These are phyloP conservation scores for Chalciporus pseudorubinellus DNA, from an alignment of 768 basidiomycete genomes.

Conservation along the genomic window DNA sequence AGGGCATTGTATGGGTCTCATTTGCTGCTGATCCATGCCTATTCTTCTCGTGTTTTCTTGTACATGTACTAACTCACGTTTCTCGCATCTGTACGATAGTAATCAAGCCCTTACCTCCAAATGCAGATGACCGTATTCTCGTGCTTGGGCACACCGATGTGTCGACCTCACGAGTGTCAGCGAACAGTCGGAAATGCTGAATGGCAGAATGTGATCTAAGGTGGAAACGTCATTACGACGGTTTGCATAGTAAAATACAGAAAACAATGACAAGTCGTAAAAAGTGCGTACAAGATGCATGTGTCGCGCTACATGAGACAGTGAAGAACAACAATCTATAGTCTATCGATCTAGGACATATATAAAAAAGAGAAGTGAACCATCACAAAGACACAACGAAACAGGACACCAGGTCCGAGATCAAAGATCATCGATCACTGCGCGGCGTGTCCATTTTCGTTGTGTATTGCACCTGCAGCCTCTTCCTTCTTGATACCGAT, in stretches of 20 bases:
- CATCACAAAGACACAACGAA: conserved; percentile 5
- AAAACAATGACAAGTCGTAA: conserved; percentile 9
- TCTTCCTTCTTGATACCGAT: conserved; percentile 32
- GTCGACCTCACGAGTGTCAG: neutral
- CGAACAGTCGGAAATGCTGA: too few species aligned
- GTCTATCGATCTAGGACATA: conserved; percentile 26
- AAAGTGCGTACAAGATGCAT: conserved; percentile 25
- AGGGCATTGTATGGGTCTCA: neutral
- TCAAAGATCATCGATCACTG: conserved; percentile 15
- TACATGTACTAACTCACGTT: conserved; percentile 5
- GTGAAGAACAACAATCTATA: conserved; percentile 22
- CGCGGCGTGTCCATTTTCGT: neutral
- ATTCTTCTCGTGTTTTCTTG: neutral
- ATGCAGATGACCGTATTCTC: neutral
- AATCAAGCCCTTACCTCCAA: neutral
- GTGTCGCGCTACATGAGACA: conserved; percentile 12
- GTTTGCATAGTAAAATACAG: conserved; percentile 10
- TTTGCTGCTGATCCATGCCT: neutral
- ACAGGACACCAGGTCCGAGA: neutral
- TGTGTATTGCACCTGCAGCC: neutral
- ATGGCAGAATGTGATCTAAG: too few species aligned
- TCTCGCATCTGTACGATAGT: conserved; percentile 5
- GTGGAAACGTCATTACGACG: neutral
- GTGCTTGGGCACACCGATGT: too few species aligned
- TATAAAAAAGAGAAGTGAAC: conserved; percentile 7